Evolutionary conservation across 768 basidiomycete genomes (phyloP).

Genomic region (Kwoniella bestiolae): DNA sequence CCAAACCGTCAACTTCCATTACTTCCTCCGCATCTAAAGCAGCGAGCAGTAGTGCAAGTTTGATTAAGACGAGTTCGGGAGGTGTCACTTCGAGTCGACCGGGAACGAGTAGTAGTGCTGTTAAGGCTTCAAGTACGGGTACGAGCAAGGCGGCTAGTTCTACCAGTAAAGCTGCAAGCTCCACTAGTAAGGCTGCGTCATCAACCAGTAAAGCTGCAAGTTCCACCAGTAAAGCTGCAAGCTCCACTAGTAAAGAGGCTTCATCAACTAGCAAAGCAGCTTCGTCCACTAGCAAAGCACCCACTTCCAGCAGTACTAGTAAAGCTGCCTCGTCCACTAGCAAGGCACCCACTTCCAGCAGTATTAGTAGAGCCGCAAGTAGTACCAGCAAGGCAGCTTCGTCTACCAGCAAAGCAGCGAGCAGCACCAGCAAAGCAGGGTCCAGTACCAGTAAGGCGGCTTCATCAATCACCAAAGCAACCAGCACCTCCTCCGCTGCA

Average conservation of each 20-base stretch:
- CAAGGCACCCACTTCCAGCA: constrained; percentile 3
- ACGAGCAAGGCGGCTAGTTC: background rate
- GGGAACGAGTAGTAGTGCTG: constrained; percentile 2
- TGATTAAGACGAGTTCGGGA: constrained; percentile 11
- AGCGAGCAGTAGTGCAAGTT: background rate
- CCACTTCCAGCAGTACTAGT: background rate
- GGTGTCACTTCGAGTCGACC: constrained; percentile 15
- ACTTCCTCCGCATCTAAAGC: background rate
- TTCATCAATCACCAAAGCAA: constrained; percentile 4
- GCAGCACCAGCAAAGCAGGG: background rate
- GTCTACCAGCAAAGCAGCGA: constrained; percentile 1
- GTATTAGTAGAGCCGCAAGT: background rate
- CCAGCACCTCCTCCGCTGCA: constrained; percentile 14
- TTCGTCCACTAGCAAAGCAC: background rate
- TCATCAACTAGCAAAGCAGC: constrained; percentile 3
- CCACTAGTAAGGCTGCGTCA: constrained; percentile 4
- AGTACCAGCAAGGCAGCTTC: constrained; percentile 4
- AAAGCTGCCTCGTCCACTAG: constrained; percentile 6
- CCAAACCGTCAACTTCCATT: constrained; percentile 16
- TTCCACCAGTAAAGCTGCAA: constrained; percentile 3
- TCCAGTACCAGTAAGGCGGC: constrained; percentile 7
- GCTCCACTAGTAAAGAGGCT: constrained; percentile 6
- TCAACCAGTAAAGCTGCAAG: constrained; percentile 4
- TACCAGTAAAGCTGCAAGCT: constrained; percentile 12
- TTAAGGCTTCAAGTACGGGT: constrained; percentile 1